Base-by-base conservation (phyloP, 305 asterid species). In the Fraxinus floribunda region DNA sequence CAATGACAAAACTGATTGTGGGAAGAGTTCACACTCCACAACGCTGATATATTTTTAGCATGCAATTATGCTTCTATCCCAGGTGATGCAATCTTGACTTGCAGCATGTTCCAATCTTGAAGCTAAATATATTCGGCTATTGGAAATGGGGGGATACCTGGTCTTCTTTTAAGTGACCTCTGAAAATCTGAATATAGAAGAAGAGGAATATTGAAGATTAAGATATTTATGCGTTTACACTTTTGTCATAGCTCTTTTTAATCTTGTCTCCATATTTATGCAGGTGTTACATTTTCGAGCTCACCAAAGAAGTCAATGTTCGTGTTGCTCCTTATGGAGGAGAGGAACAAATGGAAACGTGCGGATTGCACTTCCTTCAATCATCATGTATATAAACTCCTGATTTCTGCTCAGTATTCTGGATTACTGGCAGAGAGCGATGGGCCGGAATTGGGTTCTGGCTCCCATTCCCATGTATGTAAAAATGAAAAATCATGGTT, bases 281-380 rank as follows among this genome's bases (percentile, higher is more conserved):
- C 90, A 86, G 92, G 91, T 84, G 86, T 71, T 86, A 80, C 73
- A 68, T 79, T 83, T 83, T 84, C 89, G 70, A 78, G 87, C 90
- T 88, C 91, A 85, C 92, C 90, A 74, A 80, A 79, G 88, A 89
- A 82, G 84, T 87, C 83, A 84, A 82, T 79, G 88, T 86, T 81
- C 20, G 82, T 83, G 87, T 89, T 80, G 82, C 89, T 83, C 88
- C 87, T 79, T 87, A 75, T 79, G 85, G 87, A 78, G 84, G 84
- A 84, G 88, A 78, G 78, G 71, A 83, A 77, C 13, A 85, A 85
- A 80, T 77, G 84, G 86, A 86, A 84, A 88, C 80, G 72, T 79
- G 88, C 90, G 32, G 83, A 85, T 88, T 73, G 86, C 90, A 81
- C 86, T 81, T 85, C 86, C 81, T 79, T 80, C 82, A 83, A 80